Evolutionary conservation across 2,329 filamentous ascomycete genomes (phyloP), one percentile per base, ranked within the genome.

Genomic region (Fusarium citri): DNA sequence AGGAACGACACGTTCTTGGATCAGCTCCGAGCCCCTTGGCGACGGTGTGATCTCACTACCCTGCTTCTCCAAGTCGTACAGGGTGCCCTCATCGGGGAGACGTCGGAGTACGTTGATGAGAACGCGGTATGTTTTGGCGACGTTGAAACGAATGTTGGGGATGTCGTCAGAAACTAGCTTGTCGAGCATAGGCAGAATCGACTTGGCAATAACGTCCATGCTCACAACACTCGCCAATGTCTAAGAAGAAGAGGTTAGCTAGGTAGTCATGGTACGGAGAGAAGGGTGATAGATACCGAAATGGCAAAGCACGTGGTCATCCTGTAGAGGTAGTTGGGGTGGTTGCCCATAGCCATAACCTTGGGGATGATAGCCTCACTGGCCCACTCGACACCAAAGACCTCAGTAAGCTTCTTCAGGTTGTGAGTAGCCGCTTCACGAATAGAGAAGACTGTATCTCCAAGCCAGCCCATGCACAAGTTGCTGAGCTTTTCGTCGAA

Each of bases 241-340:
- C 96, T 99, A 50, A 50, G 3, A 40, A 43, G 64, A 41, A 22
- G 22, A 71, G 22, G 48, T 68, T 72, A 82, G 75, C 69, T 40
- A 69, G 48, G 43, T n/a, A 23, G 41, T 8, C 25, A 22, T 34
- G 18, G 18, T 3, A 23, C 20, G n/a, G 45, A 49, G 28, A 40
- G n/a, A 20, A 14, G 9, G 11, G 8, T 4, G 12, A 26, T 56
- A 88, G 93, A 86, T 87, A 99, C 96, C 75, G 94, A 95, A 73
- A 99, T 97, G 68, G 96, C 96, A 80, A 99, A 99, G 84, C 95
- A 98, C n/a, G 96, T 99, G 12, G 96, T 99, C 96, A 99, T 99
- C 80, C 96, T 89, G 87, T 99, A 99, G 55, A 99, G 91, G 80
- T 99, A 99, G 84, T 99, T 99, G 66, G 95, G 94, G 80, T 99